Evolutionary conservation across 2,329 filamentous ascomycete species (phyloP).

Genomic region (Ceratocystiopsis sp.): DNA sequence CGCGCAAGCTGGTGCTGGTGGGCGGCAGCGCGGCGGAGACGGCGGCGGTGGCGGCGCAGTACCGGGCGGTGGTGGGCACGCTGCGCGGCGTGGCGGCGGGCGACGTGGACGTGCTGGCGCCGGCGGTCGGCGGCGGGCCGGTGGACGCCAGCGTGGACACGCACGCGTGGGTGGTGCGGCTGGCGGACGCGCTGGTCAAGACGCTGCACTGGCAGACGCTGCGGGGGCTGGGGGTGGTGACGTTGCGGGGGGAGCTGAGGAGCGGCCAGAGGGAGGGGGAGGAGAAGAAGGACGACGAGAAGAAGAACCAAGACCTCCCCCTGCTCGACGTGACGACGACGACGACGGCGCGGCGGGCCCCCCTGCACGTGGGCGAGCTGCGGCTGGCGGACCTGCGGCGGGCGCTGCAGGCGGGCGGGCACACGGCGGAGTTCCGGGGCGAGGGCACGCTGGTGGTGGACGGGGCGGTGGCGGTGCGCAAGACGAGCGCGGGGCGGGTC

Average conservation of each 20-base stretch:
- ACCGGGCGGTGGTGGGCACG: slow-evolving; percentile 45
- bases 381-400: slow-evolving; percentile 75
- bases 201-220: slow-evolving; percentile 91
- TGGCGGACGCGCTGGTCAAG: slow-evolving; percentile 70
- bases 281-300: slow-evolving; percentile 14
- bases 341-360: slow-evolving; percentile 41
- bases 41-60: slow-evolving; percentile 58
- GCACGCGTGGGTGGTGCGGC: slow-evolving; percentile 89
- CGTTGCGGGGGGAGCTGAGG: slow-evolving; percentile 59
- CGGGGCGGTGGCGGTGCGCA: slow-evolving; percentile 71
- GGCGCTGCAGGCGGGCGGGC: slow-evolving; percentile 64
- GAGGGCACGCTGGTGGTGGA: slow-evolving; percentile 87
- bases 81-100: slow-evolving; percentile 25
- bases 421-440: slow-evolving; percentile 81
- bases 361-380: slow-evolving; percentile 86
- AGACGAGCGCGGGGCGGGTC: slow-evolving; percentile 71
- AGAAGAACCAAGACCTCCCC: slow-evolving; percentile 26
- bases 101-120: slow-evolving; percentile 64
- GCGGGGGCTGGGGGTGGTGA: slow-evolving; percentile 74
- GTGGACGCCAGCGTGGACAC: slow-evolving; percentile 93
- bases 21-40: slow-evolving; percentile 70
- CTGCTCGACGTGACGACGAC: slow-evolving; percentile 28
- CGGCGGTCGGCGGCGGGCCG: slow-evolving; percentile 44
- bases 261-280: slow-evolving; percentile 15
- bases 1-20: slow-evolving; percentile 86